These are phyloP conservation scores for Pichia kudriavzevii DNA, from an alignment of 1,139 yeast genomes.

Conservation along the genomic window DNA sequence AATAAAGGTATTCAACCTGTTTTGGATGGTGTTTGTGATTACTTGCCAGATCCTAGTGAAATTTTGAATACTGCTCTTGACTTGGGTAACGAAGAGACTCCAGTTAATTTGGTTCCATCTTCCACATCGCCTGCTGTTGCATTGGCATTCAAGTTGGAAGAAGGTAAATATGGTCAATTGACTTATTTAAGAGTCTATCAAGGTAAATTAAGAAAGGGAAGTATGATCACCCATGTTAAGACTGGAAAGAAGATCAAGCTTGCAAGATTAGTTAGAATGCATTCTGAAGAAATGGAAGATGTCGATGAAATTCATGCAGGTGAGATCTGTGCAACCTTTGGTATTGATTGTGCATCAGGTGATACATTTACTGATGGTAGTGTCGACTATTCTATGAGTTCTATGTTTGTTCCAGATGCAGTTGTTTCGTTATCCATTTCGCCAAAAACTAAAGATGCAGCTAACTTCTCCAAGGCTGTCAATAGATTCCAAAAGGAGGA, in stretches of 20 bases:
- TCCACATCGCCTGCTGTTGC: conserved; percentile 82
- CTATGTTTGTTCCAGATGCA: conserved; percentile 98
- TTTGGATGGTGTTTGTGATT: conserved; percentile 92
- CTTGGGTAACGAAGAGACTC: conserved; percentile 57
- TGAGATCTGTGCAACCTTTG: conserved; percentile 98
- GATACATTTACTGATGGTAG: conserved; percentile 90
- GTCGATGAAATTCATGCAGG: conserved; percentile 95
- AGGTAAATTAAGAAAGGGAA: conserved; percentile 88
- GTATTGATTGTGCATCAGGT: conserved; percentile 99
- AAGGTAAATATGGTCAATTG: conserved; percentile 95
- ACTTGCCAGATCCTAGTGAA: conserved; percentile 91
- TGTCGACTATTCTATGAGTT: conserved; percentile 79
- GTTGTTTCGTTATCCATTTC: conserved; percentile 87
- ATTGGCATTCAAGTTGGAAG: conserved; percentile 94
- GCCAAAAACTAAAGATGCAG: conserved; percentile 83
- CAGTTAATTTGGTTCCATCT: conserved; percentile 71
- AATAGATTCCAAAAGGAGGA: conserved; percentile 97
- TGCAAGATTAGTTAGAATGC: conserved; percentile 96
- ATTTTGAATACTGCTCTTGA: conserved; percentile 87
- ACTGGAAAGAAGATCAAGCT: conserved; percentile 92
- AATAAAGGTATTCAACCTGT: conserved; percentile 94
- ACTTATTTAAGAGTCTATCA: conserved; percentile 96
- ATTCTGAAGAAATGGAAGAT: conserved; percentile 97
- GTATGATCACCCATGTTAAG: conserved; percentile 81
- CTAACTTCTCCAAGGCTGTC: conserved; percentile 90